These are phyloP conservation scores for Ophiobolus disseminans DNA, from an alignment of 2,329 filamentous ascomycete genomes.

Conservation along the genomic window DNA sequence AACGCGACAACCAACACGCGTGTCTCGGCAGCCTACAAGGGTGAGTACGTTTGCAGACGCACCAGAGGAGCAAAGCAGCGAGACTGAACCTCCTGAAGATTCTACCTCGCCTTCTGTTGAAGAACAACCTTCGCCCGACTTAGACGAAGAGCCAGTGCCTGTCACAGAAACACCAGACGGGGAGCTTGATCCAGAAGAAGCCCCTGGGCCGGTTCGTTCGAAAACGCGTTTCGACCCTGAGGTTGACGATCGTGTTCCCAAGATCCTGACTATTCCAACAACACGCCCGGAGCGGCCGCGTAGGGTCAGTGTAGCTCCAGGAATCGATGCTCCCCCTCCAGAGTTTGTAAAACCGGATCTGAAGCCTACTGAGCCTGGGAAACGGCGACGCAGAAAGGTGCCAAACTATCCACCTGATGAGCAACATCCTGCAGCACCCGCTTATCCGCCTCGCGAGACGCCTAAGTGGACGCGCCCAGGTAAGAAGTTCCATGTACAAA, in stretches of 20 bases:
- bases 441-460: conserved; percentile 32
- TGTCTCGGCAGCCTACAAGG: not conserved
- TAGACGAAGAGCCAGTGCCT: not conserved
- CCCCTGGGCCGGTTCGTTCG: not conserved
- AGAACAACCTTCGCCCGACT: not conserved
- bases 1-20: conserved; percentile 4
- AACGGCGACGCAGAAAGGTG: conserved; percentile 16
- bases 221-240: conserved; percentile 2
- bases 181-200: not conserved
- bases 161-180: not conserved
- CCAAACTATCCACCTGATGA: conserved; percentile 20
- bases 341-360: conserved; percentile 2
- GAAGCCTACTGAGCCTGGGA: conserved; percentile 3
- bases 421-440: conserved; percentile 32
- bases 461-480: conserved; percentile 31
- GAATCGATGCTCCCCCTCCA: conserved; percentile 20
- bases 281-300: conserved; percentile 8
- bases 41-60: too few relatives aligned
- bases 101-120: not conserved
- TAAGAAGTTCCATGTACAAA: too few relatives aligned
- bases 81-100: not conserved
- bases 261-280: conserved; percentile 5
- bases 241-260: conserved; percentile 7
- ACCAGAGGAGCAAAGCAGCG: too few relatives aligned
- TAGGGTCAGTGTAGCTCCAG: conserved; percentile 20